Evolutionary conservation across 2,329 filamentous ascomycete species (phyloP), one percentile per base, ranked within the genome.

Genomic region (Exophiala sideris): DNA sequence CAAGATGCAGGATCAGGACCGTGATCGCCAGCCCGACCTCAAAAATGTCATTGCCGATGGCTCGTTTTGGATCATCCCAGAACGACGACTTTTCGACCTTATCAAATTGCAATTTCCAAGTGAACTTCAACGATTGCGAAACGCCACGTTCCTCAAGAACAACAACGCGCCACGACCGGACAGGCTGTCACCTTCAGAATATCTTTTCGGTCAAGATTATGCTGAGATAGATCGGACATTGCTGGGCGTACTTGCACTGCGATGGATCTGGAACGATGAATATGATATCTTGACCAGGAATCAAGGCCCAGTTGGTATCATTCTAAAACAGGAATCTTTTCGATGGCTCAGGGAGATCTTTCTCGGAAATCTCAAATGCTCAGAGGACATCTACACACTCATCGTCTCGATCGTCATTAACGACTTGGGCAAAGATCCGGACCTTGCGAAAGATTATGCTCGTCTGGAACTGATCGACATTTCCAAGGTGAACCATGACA

Each of bases 201-300:
- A 62, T 2, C 48, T 72, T 5, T 71, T 62, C 41, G 57, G 47
- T 2, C 20, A 62, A 9, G 62, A 71, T 11, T 71, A 66, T 45
- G 58, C 65, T 32, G 71, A 74, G 60, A 64, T 73, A 33, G 71
- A 73, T 45, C 69, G 71, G 16, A 73, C 71, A 0, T 62, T 73
- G 3, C 65, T 70, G 35, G 67, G 68, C n/a, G 57, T 73, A 9
- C 54, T 71, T n/a, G 61, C 67, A 2, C 52, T 73, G 36, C 69
- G 69, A 48, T 73, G 70, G 71, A 56, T 73, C 3, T 59, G 65
- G 14, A 65, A 64, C 1, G 59, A 61, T 9, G 56, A 71, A n/a
- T 73, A 72, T 49, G 60, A 66, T 10, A 49, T 45, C 5, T 69
- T 73, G 44, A 65, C 65, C 1, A 42, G 54, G 14, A 60, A 59